Base-by-base conservation (phyloP, 2,329 filamentous ascomycete species). In the Fusarium chlamydosporum region DNA sequence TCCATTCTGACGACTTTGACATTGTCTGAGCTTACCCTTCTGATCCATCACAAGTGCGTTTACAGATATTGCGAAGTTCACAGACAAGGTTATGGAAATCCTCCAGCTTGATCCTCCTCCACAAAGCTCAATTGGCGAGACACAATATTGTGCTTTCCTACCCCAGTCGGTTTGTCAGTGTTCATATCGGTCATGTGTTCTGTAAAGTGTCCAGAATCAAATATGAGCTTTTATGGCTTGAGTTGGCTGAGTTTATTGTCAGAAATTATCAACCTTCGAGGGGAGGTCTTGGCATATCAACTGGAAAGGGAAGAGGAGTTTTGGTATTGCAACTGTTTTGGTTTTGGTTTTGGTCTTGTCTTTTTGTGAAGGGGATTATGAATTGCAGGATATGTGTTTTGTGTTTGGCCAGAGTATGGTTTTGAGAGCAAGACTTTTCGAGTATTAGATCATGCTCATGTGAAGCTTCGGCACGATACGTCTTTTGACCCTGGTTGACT, bases 1-100 rank as follows among this genome's bases (percentile, higher is more conserved):
- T 81, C 6, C 75, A 77, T 40, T 80, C 75, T 29, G 78, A 81
- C 34, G 79, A 80, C 53, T 80, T 75, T 31, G 65, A 76, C 9
- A 47, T 70, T 7, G 7, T 31, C 65, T 18, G 53, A 56, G 20
- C 43, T 55, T 35, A 56, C 26, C 11, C 8, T 27, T 10, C 8
- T 26, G 15, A 18, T 29, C 4, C 11, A 13, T 43, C 16, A 12
- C 6, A 43, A 29, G 7, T 16, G 5, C 16, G 16, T 29, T 45
- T 9, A 33, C 16, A 27, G 16, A 23, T 12, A 23, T 34, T 18
- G 11, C 16, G 18, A 12, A 48, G 23, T 4, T n/a, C 4, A 29
- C n/a, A 7, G 4, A 15, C n/a, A 11, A 27, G 9, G 12, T 29
- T 6, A 7, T 23, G 8, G n/a, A 13, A 13, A 10, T 16, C 11